Conservation (phyloP, 495 filamentous ascomycete genomes). For the Podospora australis region DNA sequence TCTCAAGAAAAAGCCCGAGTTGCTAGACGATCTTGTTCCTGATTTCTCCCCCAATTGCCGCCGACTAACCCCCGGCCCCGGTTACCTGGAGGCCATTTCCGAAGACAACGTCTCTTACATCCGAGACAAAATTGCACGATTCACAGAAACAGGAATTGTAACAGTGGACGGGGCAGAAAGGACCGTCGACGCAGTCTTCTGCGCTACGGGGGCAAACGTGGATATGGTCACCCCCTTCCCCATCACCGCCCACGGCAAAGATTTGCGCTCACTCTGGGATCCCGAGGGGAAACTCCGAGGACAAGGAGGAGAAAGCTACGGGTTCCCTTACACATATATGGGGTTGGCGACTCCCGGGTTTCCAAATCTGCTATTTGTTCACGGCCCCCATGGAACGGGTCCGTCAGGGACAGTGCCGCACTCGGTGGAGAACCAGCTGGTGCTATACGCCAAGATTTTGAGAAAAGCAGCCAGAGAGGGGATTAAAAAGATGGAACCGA, state of each 20-base stretch:
- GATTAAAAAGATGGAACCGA: conserved; percentile 53
- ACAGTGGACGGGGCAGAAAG: conserved; percentile 46
- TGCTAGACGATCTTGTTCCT: conserved; percentile 51
- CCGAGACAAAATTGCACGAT: conserved; percentile 46
- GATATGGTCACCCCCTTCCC: conserved; percentile 55
- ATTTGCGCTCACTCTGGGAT: conserved; percentile 44
- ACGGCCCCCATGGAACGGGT: conserved; percentile 50
- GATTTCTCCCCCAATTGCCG: conserved; percentile 63
- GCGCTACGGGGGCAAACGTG: conserved; percentile 60
- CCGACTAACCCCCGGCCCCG: conserved; percentile 63
- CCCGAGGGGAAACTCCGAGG: conserved; percentile 11
- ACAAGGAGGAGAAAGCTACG: conserved; percentile 47
- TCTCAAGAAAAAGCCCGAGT: conserved; percentile 47
- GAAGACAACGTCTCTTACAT: conserved; percentile 59
- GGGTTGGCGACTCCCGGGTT: conserved; percentile 55
- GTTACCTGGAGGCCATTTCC: conserved; percentile 63
- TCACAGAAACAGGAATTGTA: conserved; percentile 52
- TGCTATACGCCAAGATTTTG: conserved; percentile 56
- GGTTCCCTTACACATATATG: conserved; percentile 60
- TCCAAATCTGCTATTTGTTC: conserved; percentile 58
- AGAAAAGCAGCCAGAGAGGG: conserved; percentile 58
- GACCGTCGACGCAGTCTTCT: conserved; percentile 56
- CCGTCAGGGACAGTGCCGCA: conserved; percentile 49
- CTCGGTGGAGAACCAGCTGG: conserved; percentile 49
- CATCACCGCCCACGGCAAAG: conserved; percentile 44